Evolutionary conservation across 2,329 filamentous ascomycete species (phyloP).

Genomic region (Grosmannia huntii): DNA sequence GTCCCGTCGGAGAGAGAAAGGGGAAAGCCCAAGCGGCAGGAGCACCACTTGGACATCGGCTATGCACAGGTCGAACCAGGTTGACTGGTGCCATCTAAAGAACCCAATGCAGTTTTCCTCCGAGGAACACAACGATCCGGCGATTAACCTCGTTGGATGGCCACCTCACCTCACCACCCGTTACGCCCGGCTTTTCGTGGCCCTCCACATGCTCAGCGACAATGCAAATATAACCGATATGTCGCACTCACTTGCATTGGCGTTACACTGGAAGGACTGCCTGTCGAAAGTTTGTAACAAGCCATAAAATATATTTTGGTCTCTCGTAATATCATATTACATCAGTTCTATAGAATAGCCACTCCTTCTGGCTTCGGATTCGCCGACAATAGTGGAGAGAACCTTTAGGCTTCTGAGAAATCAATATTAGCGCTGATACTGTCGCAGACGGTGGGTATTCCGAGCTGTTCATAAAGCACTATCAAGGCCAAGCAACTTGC

Average conservation of each 20-base stretch:
- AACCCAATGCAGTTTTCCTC: neutral
- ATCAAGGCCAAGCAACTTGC: too few relatives aligned
- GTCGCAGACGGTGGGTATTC: too few relatives aligned
- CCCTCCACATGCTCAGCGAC: neutral
- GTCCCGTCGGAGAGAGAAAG: neutral
- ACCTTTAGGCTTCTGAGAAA: too few relatives aligned
- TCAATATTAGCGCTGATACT: too few relatives aligned
- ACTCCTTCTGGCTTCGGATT: too few relatives aligned
- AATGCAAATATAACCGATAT: neutral
- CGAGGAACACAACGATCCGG: neutral
- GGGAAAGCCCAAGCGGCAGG: neutral
- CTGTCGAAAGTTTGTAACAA: neutral
- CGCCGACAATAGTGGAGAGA: too few relatives aligned
- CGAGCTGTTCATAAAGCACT: too few relatives aligned
- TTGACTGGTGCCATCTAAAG: neutral
- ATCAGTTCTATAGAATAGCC: too few relatives aligned
- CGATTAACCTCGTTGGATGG: neutral
- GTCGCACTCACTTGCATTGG: neutral
- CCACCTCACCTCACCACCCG: too few relatives aligned
- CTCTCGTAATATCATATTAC: too few relatives aligned
- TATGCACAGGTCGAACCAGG: neutral
- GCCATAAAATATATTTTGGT: too few relatives aligned
- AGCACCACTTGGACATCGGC: too few relatives aligned
- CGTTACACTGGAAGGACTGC: neutral
- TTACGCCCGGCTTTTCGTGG: neutral